A percentile compares a stretch with the other conserved stretches of the same genome.
These are phyloP conservation scores for Penstemon eatonii DNA, from an alignment of 257 asterid genomes.

Conservation along the genomic window DNA sequence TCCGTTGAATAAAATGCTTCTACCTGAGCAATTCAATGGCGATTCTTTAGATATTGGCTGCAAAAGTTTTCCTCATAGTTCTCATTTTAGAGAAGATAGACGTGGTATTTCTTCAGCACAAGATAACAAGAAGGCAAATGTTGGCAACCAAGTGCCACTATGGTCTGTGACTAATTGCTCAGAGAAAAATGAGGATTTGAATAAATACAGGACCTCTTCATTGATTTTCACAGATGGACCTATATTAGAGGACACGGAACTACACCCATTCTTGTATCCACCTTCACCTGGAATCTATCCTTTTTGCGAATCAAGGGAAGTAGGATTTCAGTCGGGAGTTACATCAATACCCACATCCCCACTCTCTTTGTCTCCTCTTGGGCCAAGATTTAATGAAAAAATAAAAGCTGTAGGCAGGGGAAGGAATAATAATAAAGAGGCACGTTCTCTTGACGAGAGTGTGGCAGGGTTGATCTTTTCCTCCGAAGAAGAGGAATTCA, in stretches of 20 bases:
- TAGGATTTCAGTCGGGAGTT: constrained; percentile 28
- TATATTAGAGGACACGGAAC: constrained; percentile 51
- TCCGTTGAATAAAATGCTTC: constrained; percentile 56
- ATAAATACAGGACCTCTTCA: constrained; percentile 33
- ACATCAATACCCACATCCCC: constrained; percentile 39
- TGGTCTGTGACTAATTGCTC: constrained; percentile 34
- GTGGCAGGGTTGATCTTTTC: constrained; percentile 37
- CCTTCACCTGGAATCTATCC: constrained; percentile 38
- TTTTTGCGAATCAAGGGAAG: constrained; percentile 27
- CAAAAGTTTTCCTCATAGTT: constrained; percentile 30
- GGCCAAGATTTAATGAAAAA: constrained; percentile 44
- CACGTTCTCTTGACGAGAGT: constrained; percentile 43
- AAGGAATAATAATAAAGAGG: constrained; percentile 36
- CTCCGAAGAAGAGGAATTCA: constrained; percentile 45
- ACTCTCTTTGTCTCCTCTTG: constrained; percentile 63
- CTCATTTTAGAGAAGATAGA: constrained; percentile 29
- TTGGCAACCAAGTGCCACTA: constrained; percentile 43
- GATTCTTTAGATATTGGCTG: constrained; percentile 55
- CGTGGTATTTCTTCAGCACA: constrained; percentile 36
- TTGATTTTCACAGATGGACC: constrained; percentile 64
- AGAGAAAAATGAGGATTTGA: constrained; percentile 33
- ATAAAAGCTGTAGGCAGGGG: constrained; percentile 29
- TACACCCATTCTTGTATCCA: constrained; percentile 28
- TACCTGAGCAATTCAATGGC: constrained; percentile 42
- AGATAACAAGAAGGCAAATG: constrained; percentile 59